phyloP scores from a whole-genome alignment of 345 rosid species.

The Camelina sativa region DNA sequence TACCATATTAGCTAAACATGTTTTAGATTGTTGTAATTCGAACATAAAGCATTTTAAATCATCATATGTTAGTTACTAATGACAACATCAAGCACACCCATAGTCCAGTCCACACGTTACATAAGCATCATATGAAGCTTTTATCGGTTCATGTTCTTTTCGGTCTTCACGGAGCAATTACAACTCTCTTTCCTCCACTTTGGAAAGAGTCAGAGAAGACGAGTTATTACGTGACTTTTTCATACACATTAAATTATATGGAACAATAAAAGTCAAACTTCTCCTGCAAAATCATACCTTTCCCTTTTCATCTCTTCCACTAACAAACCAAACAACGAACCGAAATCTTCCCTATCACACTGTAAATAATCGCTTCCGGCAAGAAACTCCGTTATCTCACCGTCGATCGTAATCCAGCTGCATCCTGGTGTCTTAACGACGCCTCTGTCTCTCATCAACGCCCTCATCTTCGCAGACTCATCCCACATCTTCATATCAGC shows the following conservation, averaged over 20 bases:
- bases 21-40: neutral
- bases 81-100: neutral
- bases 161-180: neutral
- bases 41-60: neutral
- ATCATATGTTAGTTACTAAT: neutral
- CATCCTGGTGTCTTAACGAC: slow-evolving; percentile 84
- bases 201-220: no score
- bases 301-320: slow-evolving; percentile 70
- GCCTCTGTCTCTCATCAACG: slow-evolving; percentile 71
- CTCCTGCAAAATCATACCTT: slow-evolving; percentile 46
- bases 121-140: neutral
- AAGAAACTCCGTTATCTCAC: slow-evolving; percentile 64
- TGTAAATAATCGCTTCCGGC: slow-evolving; percentile 56
- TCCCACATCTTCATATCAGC: slow-evolving; percentile 78
- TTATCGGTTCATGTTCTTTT: neutral
- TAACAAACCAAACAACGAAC: slow-evolving; percentile 51
- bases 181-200: neutral
- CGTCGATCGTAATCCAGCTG: slow-evolving; percentile 76
- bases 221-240: neutral
- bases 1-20: neutral
- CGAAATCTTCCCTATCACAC: slow-evolving; percentile 41
- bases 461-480: slow-evolving; percentile 73
- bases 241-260: neutral
- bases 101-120: neutral
- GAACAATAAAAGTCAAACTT: neutral